Evolutionary conservation across 257 asterid genomes (phyloP).

Genomic region (Vinca minor): DNA sequence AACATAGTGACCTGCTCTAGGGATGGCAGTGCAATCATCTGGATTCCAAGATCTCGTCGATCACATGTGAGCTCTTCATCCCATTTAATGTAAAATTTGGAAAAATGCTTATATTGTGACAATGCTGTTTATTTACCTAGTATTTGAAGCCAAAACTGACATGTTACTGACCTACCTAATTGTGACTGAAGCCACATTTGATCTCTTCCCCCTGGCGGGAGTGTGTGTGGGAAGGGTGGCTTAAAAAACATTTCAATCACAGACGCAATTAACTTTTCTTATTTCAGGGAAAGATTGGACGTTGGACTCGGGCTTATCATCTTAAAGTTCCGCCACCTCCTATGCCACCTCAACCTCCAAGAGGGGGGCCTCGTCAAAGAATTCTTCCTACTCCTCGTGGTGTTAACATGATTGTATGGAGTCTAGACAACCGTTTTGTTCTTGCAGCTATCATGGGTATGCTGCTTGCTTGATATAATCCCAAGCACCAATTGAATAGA

Average conservation of each 20-base stretch:
- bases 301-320: conserved; percentile 95
- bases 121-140: neutral
- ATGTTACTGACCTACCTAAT: neutral
- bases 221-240: neutral
- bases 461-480: conserved; percentile 21
- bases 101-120: neutral
- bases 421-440: conserved; percentile 96
- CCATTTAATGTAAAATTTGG: neutral
- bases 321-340: conserved; percentile 99
- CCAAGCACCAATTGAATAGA: neutral
- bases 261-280: conserved; percentile 1
- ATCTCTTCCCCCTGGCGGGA: neutral
- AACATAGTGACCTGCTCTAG: conserved; percentile 97
- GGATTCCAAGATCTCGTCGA: conserved; percentile 96
- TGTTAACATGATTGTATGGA: conserved; percentile 97
- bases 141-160: neutral
- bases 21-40: conserved; percentile 97
- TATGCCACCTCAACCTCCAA: conserved; percentile 91
- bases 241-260: neutral
- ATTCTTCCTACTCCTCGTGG: conserved; percentile 98
- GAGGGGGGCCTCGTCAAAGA: conserved; percentile 99
- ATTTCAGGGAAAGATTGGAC: conserved; percentile 76
- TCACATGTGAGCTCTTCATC: conserved; percentile 58
- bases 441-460: conserved; percentile 99
- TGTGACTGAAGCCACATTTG: neutral